Base-by-base conservation (phyloP, 2,329 filamentous ascomycete species). In the Fusarium multiceps region DNA sequence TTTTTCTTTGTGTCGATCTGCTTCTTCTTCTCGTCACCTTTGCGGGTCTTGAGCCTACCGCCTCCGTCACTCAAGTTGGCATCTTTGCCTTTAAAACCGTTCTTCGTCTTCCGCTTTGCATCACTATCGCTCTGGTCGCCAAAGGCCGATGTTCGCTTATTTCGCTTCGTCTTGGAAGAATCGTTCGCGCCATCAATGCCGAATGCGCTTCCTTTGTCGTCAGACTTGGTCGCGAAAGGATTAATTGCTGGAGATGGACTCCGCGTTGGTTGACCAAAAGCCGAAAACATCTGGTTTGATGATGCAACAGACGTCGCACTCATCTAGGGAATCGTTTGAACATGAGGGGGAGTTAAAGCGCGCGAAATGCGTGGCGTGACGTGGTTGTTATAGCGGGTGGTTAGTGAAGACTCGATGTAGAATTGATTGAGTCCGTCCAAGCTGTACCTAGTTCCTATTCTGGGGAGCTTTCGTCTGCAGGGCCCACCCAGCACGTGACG, bases 271-370 rank as follows among this genome's bases (percentile, higher is more conserved):
- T 78, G 77, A 69, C 76, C 74, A 63, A 80, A 77, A 57, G 78
- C 69, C 62, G 80, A 78, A 76, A 79, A 78, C 80, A 82, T 82
- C 73, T 77, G 75, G 73, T 69, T 76, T 72, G 79, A 80, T 78
- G 79, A 79, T 79, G 80, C 80, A 80, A 80, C 79, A 63, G 66
- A 67, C 72, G 79, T 81, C 78, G 79, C 80, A 78, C 74, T 78
- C 79, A 81, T 75, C 78, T 72, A 72, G 60, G 65, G 58, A 68
- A 64, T 75, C 66, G 75, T 74, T 75, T 74, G 74, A 69, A 74
- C 80, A 82, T 82, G 74, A 67, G 72, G 68, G 66, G 68, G 32
- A 66, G 43, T 67, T 55, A 34, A 46, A 70, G 63, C 50, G 59
- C 66, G 66, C 50, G 48, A 58, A 51, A 56, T 69, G 59, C 56